Percentiles rank a stretch among this genome's conserved stretches.
phyloP scores from a whole-genome alignment of 2,329 filamentous ascomycete genomes.

The Penicillium sp. region DNA sequence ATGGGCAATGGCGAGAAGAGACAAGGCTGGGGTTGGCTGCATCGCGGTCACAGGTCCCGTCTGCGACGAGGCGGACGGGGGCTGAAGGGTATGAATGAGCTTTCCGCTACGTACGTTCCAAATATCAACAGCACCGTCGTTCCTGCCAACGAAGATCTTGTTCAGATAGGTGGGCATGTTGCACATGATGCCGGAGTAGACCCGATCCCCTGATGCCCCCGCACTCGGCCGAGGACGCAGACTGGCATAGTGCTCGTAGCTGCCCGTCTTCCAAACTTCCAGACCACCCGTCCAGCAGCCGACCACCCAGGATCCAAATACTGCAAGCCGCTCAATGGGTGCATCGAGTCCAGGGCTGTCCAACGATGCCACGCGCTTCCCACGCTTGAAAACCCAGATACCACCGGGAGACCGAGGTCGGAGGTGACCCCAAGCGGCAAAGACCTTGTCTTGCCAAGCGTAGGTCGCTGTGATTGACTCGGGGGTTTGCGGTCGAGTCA shows the following conservation, averaged over 20 bases:
- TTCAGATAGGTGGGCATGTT: constrained; percentile 95
- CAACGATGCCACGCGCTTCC: constrained; percentile 78
- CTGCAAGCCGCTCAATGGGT: constrained; percentile 73
- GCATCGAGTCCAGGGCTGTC: constrained; percentile 67
- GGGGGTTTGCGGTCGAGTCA: constrained; percentile 88
- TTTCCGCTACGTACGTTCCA: constrained; percentile 96
- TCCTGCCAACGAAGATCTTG: constrained; percentile 87
- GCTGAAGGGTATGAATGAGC: constrained; percentile 84
- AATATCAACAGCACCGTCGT: constrained; percentile 89
- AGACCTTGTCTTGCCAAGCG: constrained; percentile 83
- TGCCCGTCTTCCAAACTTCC: constrained; percentile 85
- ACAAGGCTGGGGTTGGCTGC: constrained; percentile 79
- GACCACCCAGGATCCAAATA: constrained; percentile 91
- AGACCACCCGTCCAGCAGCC: constrained; percentile 74
- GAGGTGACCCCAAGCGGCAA: constrained; percentile 82
- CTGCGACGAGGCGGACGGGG: constrained; percentile 61
- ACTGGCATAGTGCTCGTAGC: constrained; percentile 87
- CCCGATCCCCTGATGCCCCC: constrained; percentile 59
- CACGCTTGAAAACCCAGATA: constrained; percentile 89
- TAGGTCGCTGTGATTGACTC: constrained; percentile 80
- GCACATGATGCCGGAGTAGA: constrained; percentile 75
- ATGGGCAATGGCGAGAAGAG: constrained; percentile 85
- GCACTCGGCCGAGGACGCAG: constrained; percentile 62
- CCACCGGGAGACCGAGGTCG: constrained; percentile 54
- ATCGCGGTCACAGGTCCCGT: constrained; percentile 84